A percentile compares a stretch with the other conserved stretches of the same genome.
Conservation (phyloP, 2,329 filamentous ascomycete genomes). For the Sordariomycetes sp. region DNA sequence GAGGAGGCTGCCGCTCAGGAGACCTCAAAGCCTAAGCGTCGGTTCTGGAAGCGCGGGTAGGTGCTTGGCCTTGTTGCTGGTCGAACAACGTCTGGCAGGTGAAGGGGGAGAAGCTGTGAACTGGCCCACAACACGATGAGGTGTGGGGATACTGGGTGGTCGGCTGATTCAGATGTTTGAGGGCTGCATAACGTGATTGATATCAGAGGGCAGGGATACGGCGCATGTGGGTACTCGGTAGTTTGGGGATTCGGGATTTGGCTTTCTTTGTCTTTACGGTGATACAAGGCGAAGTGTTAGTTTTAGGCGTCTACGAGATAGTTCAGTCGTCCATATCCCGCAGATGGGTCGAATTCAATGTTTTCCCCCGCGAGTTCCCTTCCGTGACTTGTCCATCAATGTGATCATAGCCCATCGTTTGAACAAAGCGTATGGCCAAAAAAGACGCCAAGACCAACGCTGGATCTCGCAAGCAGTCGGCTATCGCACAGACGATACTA, state of each 20-base stretch:
- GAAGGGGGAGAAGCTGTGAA: neutral
- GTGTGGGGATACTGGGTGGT: neutral
- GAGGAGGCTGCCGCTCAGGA: neutral
- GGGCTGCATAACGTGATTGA: neutral
- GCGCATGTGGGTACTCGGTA: neutral
- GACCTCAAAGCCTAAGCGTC: neutral
- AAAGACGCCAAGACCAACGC: too few relatives aligned
- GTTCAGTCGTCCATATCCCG: too few relatives aligned
- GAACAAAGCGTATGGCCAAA: too few relatives aligned
- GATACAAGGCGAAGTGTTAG: neutral
- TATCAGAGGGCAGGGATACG: neutral
- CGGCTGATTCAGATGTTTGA: neutral
- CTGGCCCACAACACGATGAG: neutral
- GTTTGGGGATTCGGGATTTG: neutral
- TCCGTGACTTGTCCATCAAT: too few relatives aligned
- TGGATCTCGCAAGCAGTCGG: too few relatives aligned
- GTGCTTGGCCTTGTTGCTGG: neutral
- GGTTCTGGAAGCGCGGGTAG: neutral
- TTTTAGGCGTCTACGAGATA: too few relatives aligned
- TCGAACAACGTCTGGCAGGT: neutral
- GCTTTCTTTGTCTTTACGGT: neutral
- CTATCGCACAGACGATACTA: too few relatives aligned
- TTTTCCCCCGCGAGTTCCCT: too few relatives aligned
- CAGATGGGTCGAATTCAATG: too few relatives aligned
- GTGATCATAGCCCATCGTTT: too few relatives aligned